Percentiles rank a stretch among this genome's conserved stretches.
These are phyloP conservation scores for Ceratocystis huliohia DNA, from an alignment of 2,329 filamentous ascomycete species.

Conservation along the genomic window DNA sequence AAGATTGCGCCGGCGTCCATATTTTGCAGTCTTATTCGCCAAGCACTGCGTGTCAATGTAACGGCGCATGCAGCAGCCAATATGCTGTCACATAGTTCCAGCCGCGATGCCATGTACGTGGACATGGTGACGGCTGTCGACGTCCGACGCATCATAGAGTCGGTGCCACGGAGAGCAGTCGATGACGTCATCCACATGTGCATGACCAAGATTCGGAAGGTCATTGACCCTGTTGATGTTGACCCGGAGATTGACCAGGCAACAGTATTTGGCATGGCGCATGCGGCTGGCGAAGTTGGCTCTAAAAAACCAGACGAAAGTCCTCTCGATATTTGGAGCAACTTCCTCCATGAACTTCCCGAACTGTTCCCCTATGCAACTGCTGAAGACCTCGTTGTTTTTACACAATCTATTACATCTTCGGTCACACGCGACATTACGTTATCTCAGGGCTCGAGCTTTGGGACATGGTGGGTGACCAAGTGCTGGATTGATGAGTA, in stretches of 20 bases:
- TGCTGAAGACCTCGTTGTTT: constrained; percentile 61
- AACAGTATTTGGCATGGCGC: constrained; percentile 45
- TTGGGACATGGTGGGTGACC: constrained; percentile 87
- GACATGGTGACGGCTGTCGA: constrained; percentile 67
- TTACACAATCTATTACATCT: constrained; percentile 61
- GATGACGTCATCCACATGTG: constrained; percentile 52
- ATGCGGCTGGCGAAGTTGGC: neutral
- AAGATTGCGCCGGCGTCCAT: constrained; percentile 80
- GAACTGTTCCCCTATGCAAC: constrained; percentile 60
- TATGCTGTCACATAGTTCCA: constrained; percentile 77
- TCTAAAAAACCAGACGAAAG: constrained; percentile 32
- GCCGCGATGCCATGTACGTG: constrained; percentile 87
- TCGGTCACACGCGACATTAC: constrained; percentile 72
- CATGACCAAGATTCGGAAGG: constrained; percentile 53
- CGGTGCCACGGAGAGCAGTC: constrained; percentile 50
- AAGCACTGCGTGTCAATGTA: constrained; percentile 80
- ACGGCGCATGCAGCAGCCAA: constrained; percentile 89
- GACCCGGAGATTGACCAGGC: constrained; percentile 51
- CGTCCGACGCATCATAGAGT: constrained; percentile 50
- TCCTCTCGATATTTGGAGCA: constrained; percentile 66
- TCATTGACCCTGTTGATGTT: constrained; percentile 56
- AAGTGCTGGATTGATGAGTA: constrained; percentile 96
- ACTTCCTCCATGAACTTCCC: constrained; percentile 57
- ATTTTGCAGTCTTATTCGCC: constrained; percentile 74
- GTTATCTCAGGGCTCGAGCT: constrained; percentile 63